A percentile compares a stretch with the other conserved stretches of the same genome.
These are phyloP conservation scores for Sclerotiophoma versabilis DNA, from an alignment of 2,329 filamentous ascomycete genomes.

Conservation along the genomic window DNA sequence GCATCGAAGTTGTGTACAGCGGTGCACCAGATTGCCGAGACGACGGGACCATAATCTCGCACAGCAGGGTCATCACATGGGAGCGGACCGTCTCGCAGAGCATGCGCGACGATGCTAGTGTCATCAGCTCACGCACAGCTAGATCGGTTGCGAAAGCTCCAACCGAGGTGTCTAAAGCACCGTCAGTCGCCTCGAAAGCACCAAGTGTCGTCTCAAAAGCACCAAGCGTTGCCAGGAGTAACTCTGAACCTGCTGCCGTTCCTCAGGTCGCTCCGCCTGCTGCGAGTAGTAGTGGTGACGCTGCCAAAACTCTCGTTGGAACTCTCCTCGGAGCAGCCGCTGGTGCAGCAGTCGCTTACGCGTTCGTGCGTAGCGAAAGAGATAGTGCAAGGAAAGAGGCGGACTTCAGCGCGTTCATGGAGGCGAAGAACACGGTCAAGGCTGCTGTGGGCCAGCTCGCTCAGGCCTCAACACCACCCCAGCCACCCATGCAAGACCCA, in stretches of 20 bases:
- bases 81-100: conserved; percentile 42
- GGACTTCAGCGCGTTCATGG: conserved; percentile 48
- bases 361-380: conserved; percentile 68
- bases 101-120: conserved; percentile 42
- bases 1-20: conserved; percentile 76
- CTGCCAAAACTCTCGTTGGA: conserved; percentile 72
- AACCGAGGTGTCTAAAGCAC: conserved; percentile 33
- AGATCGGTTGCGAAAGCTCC: conserved; percentile 34
- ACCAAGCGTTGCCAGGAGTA: conserved; percentile 38
- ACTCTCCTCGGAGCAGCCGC: conserved; percentile 81
- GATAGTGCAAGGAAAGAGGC: conserved; percentile 55
- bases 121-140: conserved; percentile 37
- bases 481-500: conserved; percentile 38
- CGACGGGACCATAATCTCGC: conserved; percentile 51
- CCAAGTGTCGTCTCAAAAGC: conserved; percentile 26
- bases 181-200: conserved; percentile 27
- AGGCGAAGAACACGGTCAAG: conserved; percentile 43
- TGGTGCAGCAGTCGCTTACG: conserved; percentile 78
- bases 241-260: conserved; percentile 42
- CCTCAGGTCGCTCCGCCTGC: conserved; percentile 34
- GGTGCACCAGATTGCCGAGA: conserved; percentile 49
- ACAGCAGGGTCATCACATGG: conserved; percentile 56
- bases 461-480: conserved; percentile 39
- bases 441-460: conserved; percentile 35
- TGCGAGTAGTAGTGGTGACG: conserved; percentile 53